Base-by-base conservation (phyloP, 306 rosid species). In the Trifolium subterraneum region DNA sequence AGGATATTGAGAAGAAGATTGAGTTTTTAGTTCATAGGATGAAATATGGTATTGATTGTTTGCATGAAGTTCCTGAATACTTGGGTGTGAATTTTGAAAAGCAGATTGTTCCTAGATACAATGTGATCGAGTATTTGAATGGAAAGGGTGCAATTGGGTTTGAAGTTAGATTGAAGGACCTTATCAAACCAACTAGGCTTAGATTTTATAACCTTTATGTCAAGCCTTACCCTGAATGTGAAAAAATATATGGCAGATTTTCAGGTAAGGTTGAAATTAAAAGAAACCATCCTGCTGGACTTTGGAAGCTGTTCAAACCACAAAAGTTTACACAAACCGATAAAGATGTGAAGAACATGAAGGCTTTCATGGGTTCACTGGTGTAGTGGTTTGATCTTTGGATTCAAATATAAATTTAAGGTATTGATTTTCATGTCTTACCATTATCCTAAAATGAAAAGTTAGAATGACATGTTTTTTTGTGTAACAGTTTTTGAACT, bases 161-260 rank as follows among this genome's bases (percentile, higher is more conserved):
- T 78, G 80, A 88, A 64, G 62, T 93, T 64, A 86, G 89, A 54
- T 82, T 91, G 80, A 88, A 76, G 77, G 92, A 87, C 56, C 20
- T 93, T 73, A 81, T 93, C 71, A 91, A 80, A 79, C 97, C 94
- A 31, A 87, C 90, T 73, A 91, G 96, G 85, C 86, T 91, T 58
- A 77, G 73, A 65, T 93, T 93, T 87, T 91, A 89, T 64, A 93
- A 93, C 81, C 87, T 88, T 51, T 93, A 87, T 65, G 98, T 91
- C 15, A 91, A 91, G 82, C 97, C 96, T 8, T 93, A 91, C 78
- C 94, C 92, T 0, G 97, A 91, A 36, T 87, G 97, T 75, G 93
- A 81, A 27, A 93, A 87, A 45, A 81, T 91, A 61, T 91, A 76
- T 61, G 90, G 89, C 9, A 88, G 90, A 74, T 86, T 81, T 78